phyloP scores from a whole-genome alignment of 2,329 filamentous ascomycete genomes.

The Pseudopyrenochaeta lycopersici region DNA sequence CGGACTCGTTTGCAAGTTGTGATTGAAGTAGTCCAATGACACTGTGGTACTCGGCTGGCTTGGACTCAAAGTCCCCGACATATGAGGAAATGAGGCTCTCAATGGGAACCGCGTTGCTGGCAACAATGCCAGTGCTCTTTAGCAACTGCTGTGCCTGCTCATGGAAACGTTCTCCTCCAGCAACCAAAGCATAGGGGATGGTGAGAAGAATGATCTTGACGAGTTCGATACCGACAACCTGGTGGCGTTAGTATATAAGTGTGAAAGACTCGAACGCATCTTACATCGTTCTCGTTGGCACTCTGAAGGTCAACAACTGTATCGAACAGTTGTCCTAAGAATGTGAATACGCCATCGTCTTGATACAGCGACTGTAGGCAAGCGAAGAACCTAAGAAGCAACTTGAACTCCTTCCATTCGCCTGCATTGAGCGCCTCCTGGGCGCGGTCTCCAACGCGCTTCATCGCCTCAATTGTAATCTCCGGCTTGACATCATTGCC shows the following conservation, averaged over 20 bases:
- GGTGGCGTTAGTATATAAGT: slow-evolving; percentile 19
- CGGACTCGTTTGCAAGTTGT: slow-evolving; percentile 81
- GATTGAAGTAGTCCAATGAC: slow-evolving; percentile 83
- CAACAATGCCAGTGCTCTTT: slow-evolving; percentile 94
- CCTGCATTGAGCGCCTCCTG: slow-evolving; percentile 76
- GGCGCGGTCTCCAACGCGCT: slow-evolving; percentile 66
- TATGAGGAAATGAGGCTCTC: slow-evolving; percentile 90
- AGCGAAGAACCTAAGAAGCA: slow-evolving; percentile 87
- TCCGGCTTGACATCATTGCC: slow-evolving; percentile 81
- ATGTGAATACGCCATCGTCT: slow-evolving; percentile 83
- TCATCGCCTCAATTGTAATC: slow-evolving; percentile 75
- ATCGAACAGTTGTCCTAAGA: slow-evolving; percentile 89
- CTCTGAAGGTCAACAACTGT: slow-evolving; percentile 94
- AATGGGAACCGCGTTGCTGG: slow-evolving; percentile 84
- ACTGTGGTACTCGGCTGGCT: slow-evolving; percentile 72
- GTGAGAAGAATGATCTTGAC: slow-evolving; percentile 97
- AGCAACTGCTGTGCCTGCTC: slow-evolving; percentile 79
- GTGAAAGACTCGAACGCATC: slow-evolving; percentile 43
- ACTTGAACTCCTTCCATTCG: slow-evolving; percentile 90
- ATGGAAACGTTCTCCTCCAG: slow-evolving; percentile 55
- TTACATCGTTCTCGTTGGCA: slow-evolving; percentile 88
- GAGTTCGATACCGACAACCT: slow-evolving; percentile 77
- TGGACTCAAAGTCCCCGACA: slow-evolving; percentile 68
- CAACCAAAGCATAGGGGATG: slow-evolving; percentile 80
- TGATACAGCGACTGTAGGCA: slow-evolving; percentile 82